Evolutionary conservation across 495 filamentous ascomycete species (phyloP).

Genomic region (Hapsidospora chrysogenum): DNA sequence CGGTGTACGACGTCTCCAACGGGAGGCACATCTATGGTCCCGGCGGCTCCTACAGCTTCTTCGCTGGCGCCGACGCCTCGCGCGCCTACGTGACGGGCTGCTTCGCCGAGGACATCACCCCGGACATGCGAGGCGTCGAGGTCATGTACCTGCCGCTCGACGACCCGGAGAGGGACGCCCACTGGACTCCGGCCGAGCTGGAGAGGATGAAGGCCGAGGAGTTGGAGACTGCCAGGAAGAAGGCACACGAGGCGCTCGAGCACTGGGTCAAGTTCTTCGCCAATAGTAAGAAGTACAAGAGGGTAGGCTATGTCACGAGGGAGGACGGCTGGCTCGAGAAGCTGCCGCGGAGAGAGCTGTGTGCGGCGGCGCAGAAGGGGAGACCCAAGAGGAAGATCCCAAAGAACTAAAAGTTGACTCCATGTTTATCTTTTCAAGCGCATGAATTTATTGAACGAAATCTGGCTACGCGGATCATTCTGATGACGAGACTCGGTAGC

Average conservation of each 20-base stretch:
- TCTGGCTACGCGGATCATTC: no score
- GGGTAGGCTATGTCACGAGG: constrained; percentile 47
- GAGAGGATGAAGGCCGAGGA: constrained; percentile 36
- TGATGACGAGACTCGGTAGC: no score
- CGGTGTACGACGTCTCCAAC: constrained; percentile 80
- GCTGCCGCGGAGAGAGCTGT: constrained; percentile 24
- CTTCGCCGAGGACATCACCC: constrained; percentile 68
- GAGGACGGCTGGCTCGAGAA: constrained; percentile 28
- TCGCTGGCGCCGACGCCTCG: constrained; percentile 73
- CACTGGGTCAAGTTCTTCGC: constrained; percentile 67
- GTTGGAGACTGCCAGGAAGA: constrained; percentile 29
- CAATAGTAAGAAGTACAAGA: constrained; percentile 56
- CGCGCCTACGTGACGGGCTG: constrained; percentile 95
- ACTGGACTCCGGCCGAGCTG: constrained; percentile 33
- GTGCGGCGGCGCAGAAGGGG: constrained; percentile 23
- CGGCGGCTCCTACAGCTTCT: constrained; percentile 74
- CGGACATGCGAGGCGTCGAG: constrained; percentile 74
- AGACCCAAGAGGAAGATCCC: constrained; percentile 23
- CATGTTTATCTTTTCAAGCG: no score
- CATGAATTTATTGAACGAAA: no score
- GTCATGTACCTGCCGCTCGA: constrained; percentile 73
- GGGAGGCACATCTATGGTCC: constrained; percentile 70
- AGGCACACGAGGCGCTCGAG: constrained; percentile 38
- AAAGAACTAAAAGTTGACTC: constrained; percentile 11
- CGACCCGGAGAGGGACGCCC: constrained; percentile 35